These are phyloP conservation scores for Suillus lakei DNA, from an alignment of 768 basidiomycete genomes.

Conservation along the genomic window DNA sequence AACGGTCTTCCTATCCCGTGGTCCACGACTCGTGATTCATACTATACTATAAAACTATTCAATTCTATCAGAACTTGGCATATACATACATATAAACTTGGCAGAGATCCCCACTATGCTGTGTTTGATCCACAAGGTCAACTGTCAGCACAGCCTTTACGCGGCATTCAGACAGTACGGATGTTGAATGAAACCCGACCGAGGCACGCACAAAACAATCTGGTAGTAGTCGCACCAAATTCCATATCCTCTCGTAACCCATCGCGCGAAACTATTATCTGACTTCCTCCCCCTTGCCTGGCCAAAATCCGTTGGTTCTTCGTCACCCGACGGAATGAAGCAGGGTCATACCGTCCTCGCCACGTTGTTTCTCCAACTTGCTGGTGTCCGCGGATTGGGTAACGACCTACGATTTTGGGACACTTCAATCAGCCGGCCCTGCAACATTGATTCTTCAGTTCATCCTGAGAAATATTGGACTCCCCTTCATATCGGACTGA, in stretches of 20 bases:
- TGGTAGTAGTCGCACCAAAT: background rate
- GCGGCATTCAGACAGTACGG: background rate
- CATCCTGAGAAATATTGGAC: background rate
- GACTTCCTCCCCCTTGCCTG: too few relatives aligned
- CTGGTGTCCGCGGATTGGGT: slow-evolving; percentile 1
- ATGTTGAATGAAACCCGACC: background rate
- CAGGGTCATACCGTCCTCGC: background rate
- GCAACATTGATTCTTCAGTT: background rate
- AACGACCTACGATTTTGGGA: slow-evolving; percentile 3
- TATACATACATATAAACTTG: background rate
- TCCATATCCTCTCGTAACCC: background rate
- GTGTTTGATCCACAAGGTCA: background rate
- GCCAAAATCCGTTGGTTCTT: background rate
- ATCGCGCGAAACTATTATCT: slow-evolving; percentile 2
- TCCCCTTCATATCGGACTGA: background rate
- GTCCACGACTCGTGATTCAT: background rate
- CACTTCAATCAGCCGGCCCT: background rate
- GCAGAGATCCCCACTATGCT: background rate
- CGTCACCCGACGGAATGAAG: background rate
- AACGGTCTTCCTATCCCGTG: slow-evolving; percentile 31
- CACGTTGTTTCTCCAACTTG: background rate
- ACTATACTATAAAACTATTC: background rate
- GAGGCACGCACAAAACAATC: background rate
- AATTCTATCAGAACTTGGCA: too few relatives aligned
- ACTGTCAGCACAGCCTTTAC: background rate